Base-by-base conservation (phyloP, 208 protist species). In the Leishmania guyanensis region DNA sequence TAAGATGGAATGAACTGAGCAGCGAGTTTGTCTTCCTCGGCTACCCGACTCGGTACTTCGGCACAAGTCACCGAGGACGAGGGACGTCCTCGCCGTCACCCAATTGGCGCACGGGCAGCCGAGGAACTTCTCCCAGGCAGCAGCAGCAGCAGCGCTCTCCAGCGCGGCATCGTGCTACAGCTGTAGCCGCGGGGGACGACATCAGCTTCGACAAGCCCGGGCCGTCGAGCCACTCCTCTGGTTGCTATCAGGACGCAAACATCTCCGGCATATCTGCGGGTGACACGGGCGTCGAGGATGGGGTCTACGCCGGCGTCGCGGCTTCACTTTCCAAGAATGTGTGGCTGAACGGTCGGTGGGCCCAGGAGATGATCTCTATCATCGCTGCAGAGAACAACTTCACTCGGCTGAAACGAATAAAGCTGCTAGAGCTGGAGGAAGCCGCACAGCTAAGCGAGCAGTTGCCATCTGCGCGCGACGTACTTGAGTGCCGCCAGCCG, bases 311-410 rank as follows among this genome's bases (percentile, higher is more conserved):
- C 22, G 94, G 94, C 56, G 75, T 84, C 1, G 83, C 84, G 1
- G 77, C 87, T 29, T 78, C 88, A 58, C 78, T 87, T 70, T 92
- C 94, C 54, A 94, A 94, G 84, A 97, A 97, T 75, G 79, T 97
- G 5, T 96, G 92, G 90, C 87, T 97, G 12, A 97, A 93, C 79
- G 91, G 89, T 8, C 84, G 85, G 43, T 96, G 94, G 91, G 89
- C 85, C 39, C 82, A 89, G 64, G 80, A 91, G 51, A 86, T 97
- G 84, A 90, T 91, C 72, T 86, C 85, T 16, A 92, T 97, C 56
- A 82, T 96, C 22, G 77, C 92, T 20, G 87, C 88, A 33, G 92
- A 95, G 70, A 97, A 94, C 84, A 88, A 83, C 64, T 94, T 91
- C 77, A 84, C 91, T 3, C 90, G 91, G 12, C 83, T 92, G 76